Conservation (phyloP, 2,329 filamentous ascomycete genomes). For the Fusarium domesticum region DNA sequence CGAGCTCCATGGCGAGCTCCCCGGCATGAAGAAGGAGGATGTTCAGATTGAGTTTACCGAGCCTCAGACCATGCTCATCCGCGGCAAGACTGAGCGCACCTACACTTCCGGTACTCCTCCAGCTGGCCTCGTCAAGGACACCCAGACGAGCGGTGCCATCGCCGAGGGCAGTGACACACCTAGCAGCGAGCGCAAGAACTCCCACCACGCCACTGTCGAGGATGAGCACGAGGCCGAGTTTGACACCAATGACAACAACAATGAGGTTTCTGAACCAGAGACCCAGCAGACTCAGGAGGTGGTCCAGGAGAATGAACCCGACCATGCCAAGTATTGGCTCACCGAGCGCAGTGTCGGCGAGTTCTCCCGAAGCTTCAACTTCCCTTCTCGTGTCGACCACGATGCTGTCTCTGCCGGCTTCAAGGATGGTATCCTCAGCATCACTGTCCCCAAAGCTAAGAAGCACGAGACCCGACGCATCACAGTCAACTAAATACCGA, state of each 20-base stretch:
- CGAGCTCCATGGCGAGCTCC: constrained; percentile 77
- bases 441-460: constrained; percentile 64
- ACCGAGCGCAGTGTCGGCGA: constrained; percentile 63
- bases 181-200: constrained; percentile 35
- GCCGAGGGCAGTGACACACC: constrained; percentile 36
- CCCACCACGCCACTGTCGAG: constrained; percentile 62
- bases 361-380: constrained; percentile 67
- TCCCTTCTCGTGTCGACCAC: constrained; percentile 62
- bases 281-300: constrained; percentile 28
- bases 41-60: constrained; percentile 78
- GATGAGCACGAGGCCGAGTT: constrained; percentile 44
- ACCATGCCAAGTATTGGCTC: constrained; percentile 66
- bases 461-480: constrained; percentile 57
- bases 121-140: constrained; percentile 47
- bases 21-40: constrained; percentile 70
- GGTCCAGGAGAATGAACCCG: constrained; percentile 33
- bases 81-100: constrained; percentile 64
- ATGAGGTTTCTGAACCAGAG: constrained; percentile 7
- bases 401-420: constrained; percentile 60
- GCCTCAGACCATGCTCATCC: constrained; percentile 67
- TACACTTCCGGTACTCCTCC: constrained; percentile 53
- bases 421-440: constrained; percentile 62
- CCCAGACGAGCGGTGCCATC: constrained; percentile 37
- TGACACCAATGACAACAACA: constrained; percentile 18
- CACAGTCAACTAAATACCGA: constrained; percentile 48